Evolutionary conservation across 306 rosid genomes (phyloP).

Genomic region (Trichosanthes truncata): DNA sequence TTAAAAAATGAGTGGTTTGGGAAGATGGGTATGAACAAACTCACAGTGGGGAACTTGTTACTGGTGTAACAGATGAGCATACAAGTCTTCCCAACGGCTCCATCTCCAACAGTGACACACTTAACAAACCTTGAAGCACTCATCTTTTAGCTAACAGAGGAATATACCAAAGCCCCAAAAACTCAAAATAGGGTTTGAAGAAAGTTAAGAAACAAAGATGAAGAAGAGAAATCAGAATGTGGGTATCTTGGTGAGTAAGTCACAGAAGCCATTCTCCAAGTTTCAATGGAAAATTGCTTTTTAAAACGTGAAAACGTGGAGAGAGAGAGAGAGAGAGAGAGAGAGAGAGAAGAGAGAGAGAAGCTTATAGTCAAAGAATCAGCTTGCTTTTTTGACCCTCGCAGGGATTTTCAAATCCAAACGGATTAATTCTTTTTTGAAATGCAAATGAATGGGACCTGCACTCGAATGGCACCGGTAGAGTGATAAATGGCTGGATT

Average conservation of each 20-base stretch:
- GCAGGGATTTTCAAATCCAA: slow-evolving; percentile 5
- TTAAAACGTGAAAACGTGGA: neutral
- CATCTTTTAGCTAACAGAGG: slow-evolving; percentile 28
- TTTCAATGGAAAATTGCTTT: slow-evolving; percentile 28
- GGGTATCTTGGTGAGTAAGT: slow-evolving; percentile 18
- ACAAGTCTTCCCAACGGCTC: slow-evolving; percentile 98
- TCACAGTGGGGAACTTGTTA: slow-evolving; percentile 93
- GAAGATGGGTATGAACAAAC: slow-evolving; percentile 14
- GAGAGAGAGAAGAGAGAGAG: slow-evolving; percentile 7
- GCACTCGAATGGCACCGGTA: neutral
- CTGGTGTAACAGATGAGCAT: slow-evolving; percentile 98
- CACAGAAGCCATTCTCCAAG: slow-evolving; percentile 14
- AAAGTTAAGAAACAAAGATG: neutral
- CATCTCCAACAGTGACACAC: slow-evolving; percentile 99
- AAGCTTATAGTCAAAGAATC: neutral
- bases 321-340: slow-evolving; percentile 5
- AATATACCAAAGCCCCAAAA: neutral
- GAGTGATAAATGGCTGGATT: slow-evolving; percentile 9
- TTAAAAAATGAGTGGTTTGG: slow-evolving; percentile 3
- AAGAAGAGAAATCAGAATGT: slow-evolving; percentile 3
- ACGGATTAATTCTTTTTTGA: neutral
- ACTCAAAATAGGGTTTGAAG: neutral
- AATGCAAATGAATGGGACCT: slow-evolving; percentile 2
- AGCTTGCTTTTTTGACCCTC: neutral
- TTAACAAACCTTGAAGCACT: slow-evolving; percentile 95